These are phyloP conservation scores for Colletotrichum sp. DNA, from an alignment of 2,329 filamentous ascomycete species.

Conservation along the genomic window DNA sequence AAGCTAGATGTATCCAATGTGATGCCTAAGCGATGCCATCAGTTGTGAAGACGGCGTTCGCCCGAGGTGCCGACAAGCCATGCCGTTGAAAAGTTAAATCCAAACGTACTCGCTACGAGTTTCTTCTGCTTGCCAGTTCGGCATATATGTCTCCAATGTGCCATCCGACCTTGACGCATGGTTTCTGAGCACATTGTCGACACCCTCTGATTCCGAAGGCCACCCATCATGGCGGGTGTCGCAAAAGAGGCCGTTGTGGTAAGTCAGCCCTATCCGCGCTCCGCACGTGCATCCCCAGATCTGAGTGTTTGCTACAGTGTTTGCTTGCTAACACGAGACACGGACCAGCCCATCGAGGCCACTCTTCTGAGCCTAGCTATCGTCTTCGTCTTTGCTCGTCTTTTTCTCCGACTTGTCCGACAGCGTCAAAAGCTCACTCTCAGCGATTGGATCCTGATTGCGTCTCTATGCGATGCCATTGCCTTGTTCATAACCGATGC, in stretches of 20 bases:
- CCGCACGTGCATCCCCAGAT: background rate
- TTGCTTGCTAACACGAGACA: background rate
- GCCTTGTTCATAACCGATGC: conserved; percentile 30
- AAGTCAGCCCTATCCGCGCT: background rate
- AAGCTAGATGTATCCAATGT: background rate
- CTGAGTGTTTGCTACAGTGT: background rate
- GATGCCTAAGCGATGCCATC: background rate
- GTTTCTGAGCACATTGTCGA: background rate
- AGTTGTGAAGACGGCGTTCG: background rate
- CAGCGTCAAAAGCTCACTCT: conserved; percentile 29
- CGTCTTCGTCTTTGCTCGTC: conserved; percentile 24
- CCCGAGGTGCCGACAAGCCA: background rate
- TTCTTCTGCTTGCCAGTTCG: background rate
- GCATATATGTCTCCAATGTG: background rate
- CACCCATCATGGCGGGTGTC: conserved; percentile 4
- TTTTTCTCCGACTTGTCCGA: conserved; percentile 27
- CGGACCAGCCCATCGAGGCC: conserved; percentile 30
- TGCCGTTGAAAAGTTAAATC: background rate
- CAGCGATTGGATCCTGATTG: conserved; percentile 32
- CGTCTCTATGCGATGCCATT: conserved; percentile 27
- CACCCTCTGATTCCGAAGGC: background rate
- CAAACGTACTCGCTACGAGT: background rate
- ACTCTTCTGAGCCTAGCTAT: conserved; percentile 26
- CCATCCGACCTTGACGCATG: background rate
- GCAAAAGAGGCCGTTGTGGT: conserved; percentile 20